Evolutionary conservation across 1,284 basidiomycete species (phyloP).

Genomic region (Vanrija humicola): DNA sequence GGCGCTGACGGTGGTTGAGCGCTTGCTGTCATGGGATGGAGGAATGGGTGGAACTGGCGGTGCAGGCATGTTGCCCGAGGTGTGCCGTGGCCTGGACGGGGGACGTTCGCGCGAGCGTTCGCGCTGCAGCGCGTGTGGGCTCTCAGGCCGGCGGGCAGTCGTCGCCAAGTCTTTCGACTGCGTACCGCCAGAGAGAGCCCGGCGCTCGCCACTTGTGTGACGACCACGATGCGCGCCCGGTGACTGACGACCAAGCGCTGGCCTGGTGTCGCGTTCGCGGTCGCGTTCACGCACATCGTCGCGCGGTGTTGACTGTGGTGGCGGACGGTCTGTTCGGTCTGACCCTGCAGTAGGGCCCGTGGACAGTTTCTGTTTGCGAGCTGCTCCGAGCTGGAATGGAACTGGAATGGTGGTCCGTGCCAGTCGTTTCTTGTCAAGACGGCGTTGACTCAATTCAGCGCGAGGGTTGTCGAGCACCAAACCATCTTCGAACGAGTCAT

Average conservation of each 20-base stretch:
- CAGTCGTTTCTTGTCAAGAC: slow-evolving; percentile 24
- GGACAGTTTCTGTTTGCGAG: slow-evolving; percentile 4
- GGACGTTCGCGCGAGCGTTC: not conserved
- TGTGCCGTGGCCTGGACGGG: not conserved
- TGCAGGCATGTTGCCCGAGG: slow-evolving; percentile 5
- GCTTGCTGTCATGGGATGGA: not conserved
- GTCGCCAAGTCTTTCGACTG: not conserved
- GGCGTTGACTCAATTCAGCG: slow-evolving; percentile 34
- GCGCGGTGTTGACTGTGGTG: not conserved
- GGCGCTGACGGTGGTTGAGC: not conserved
- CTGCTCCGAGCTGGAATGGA: slow-evolving; percentile 15
- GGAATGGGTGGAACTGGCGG: slow-evolving; percentile 13
- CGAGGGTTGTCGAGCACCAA: slow-evolving; percentile 42
- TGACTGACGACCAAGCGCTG: not conserved
- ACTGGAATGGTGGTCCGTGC: slow-evolving; percentile 18
- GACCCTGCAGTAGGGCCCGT: not conserved
- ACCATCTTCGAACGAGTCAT: slow-evolving; percentile 48
- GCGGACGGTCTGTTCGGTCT: not conserved
- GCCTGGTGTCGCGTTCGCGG: not conserved
- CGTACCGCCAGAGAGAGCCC: not conserved
- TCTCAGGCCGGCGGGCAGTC: not conserved
- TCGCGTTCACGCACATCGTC: not conserved
- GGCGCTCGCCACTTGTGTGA: not conserved
- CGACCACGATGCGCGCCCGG: no score
- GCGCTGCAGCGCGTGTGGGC: not conserved